Percentiles rank a stretch among this genome's conserved stretches.
Conservation (phyloP, 2,329 filamentous ascomycete species). For the Periconia sp. region DNA sequence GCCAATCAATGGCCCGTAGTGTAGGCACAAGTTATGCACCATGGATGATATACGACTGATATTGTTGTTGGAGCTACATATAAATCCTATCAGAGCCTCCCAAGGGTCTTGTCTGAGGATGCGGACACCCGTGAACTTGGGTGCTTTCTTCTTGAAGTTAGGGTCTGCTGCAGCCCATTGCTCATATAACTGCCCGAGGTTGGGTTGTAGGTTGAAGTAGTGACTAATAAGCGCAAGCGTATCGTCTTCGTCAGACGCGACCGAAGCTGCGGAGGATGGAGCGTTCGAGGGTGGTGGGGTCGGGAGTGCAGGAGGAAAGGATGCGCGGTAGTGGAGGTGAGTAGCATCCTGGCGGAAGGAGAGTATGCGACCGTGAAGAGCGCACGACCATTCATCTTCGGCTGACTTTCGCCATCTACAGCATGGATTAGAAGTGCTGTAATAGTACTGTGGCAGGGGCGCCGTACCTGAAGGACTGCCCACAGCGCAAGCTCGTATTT, state of each 20-base stretch:
- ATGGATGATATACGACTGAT: slow-evolving; percentile 95
- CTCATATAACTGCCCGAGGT: slow-evolving; percentile 77
- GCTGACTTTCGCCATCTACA: slow-evolving; percentile 81
- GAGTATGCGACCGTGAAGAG: slow-evolving; percentile 82
- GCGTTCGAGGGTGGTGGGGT: slow-evolving; percentile 47
- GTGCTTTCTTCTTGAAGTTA: slow-evolving; percentile 88
- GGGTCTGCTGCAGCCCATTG: slow-evolving; percentile 86
- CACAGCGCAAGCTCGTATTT: slow-evolving; percentile 91
- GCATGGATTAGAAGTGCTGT: too few relatives aligned
- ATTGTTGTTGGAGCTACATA: slow-evolving; percentile 99
- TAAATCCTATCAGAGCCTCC: slow-evolving; percentile 93
- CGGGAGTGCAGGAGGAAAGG: slow-evolving; percentile 56
- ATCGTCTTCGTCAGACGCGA: slow-evolving; percentile 62
- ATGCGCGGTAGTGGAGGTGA: slow-evolving; percentile 79
- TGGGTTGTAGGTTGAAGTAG: slow-evolving; percentile 86
- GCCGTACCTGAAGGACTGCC: slow-evolving; percentile 82
- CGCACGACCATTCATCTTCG: slow-evolving; percentile 86
- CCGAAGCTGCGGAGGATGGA: slow-evolving; percentile 37
- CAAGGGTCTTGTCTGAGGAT: slow-evolving; percentile 95
- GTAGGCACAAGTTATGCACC: slow-evolving; percentile 87
- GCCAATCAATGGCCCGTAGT: slow-evolving; percentile 82
- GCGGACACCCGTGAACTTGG: slow-evolving; percentile 86
- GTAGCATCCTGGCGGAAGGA: slow-evolving; percentile 82
- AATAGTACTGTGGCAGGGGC: background rate
- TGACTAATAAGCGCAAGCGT: slow-evolving; percentile 77